Evolutionary conservation across 164 flowering plant species (phyloP).

Genomic region (Cinnamomum chago): DNA sequence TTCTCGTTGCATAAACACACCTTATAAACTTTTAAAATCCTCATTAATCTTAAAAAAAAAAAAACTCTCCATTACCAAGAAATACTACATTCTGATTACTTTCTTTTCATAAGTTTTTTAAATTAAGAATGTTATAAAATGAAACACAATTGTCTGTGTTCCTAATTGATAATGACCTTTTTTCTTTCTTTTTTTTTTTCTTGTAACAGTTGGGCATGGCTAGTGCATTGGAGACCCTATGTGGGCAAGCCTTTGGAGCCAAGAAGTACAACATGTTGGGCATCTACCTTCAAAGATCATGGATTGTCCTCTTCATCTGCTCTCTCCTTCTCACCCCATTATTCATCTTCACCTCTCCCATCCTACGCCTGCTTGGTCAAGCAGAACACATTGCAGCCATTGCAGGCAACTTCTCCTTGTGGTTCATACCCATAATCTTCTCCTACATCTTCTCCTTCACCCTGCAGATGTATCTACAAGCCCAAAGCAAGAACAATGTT

Average conservation of each 20-base stretch:
- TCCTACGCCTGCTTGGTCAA: constrained; percentile 43
- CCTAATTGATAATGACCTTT: no score
- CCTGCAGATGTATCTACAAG: constrained; percentile 48
- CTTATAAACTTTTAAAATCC: no score
- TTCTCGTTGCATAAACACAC: no score
- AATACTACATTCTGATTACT: no score
- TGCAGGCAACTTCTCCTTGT: constrained; percentile 29
- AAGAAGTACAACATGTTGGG: constrained; percentile 56
- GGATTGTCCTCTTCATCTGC: constrained; percentile 31
- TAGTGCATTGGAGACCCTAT: constrained; percentile 58
- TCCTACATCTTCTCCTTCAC: constrained; percentile 34
- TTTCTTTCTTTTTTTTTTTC: neutral
- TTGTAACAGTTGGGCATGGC: constrained; percentile 59
- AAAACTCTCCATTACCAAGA: no score
- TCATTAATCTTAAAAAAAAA: no score
- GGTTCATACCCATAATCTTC: constrained; percentile 38
- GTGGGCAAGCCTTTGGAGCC: constrained; percentile 71
- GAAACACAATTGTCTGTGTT: no score
- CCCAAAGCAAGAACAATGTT: constrained; percentile 50
- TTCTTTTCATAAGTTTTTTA: no score
- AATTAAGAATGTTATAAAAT: no score
- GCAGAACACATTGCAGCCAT: constrained; percentile 24
- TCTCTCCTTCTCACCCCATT: constrained; percentile 37
- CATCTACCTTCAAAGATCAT: constrained; percentile 59
- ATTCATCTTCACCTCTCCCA: constrained; percentile 36